Base-by-base conservation (phyloP, 2,329 filamentous ascomycete species). In the Colletotrichum kahawae region DNA sequence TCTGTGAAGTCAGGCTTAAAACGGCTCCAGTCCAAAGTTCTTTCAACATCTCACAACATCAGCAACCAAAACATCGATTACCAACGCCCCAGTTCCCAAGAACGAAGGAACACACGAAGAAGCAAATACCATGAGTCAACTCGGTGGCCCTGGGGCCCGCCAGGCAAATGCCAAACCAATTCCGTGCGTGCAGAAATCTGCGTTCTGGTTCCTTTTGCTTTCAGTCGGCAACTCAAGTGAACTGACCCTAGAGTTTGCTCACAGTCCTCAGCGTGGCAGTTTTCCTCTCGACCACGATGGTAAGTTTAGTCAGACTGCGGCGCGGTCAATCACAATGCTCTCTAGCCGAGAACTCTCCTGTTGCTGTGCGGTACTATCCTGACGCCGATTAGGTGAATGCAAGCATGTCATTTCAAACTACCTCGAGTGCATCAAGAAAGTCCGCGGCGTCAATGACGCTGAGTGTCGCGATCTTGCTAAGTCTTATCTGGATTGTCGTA, bases 281-380 rank as follows among this genome's bases (percentile, higher is more conserved):
- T 98, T 98, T 82, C 96, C 96, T n/a, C 92, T 98, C 71, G 96
- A 98, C 84, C 96, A 98, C 81, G 95, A 98, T 84, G 95, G 87
- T 87, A 80, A 78, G 85, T 77, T n/a, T 12, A 34, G 62, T 48
- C 21, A 31, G 14, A 66, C 59, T 36, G 21, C 33, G 24, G 14
- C n/a, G 16, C n/a, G 33, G 12, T 63, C n/a, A 29, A 33, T 16
- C 48, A 18, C 24, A 48, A 13, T 10, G n/a, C 18, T 33, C 27
- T 63, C 18, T 29, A 24, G 31, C 24, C 24, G 18, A 21, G 29
- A 62, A 29, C 27, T 27, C 38, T n/a, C 9, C n/a, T 9, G 54
- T 57, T 57, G 54, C 21, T 48, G 14, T 13, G 10, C 24, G 36
- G 43, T 27, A 29, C 27, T 36, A 34, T 66, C 48, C 71, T 71